Base-by-base conservation (phyloP, 169 alveolate species). In the Babesia caballi region DNA sequence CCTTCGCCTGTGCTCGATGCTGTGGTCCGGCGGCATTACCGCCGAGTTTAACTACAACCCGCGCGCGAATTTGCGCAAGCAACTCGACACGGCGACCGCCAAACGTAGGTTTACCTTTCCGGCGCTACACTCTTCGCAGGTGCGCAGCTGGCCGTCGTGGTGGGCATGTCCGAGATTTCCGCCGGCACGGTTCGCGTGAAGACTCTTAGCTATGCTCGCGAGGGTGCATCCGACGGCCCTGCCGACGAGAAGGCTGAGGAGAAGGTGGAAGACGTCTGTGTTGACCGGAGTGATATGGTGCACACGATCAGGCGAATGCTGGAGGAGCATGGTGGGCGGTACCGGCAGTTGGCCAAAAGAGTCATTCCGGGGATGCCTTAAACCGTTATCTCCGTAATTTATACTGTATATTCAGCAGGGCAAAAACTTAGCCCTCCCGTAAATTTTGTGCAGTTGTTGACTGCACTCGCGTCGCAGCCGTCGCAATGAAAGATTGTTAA, bases 41-140 rank as follows among this genome's bases (percentile, higher is more conserved):
- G 85, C 93, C 9, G 91, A 82, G 44, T 89, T 82, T 60, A 80
- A 50, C 27, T 83, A 89, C 66, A 74, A 66, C 33, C 47, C 83
- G 14, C 85, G 83, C 50, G 89, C 87, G 28, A 86, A 73, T 38
- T 40, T 89, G 40, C 78, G 83, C 54, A 91, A 92, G 77, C 96
- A 93, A 80, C 83, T 93, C 58, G 94, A 88, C 27, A 91, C 90
- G 40, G 95, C 96, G 25, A 82, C 93, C 25, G 95, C 82, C 38
- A 78, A 78, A 46, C 44, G 86, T 78, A 33, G 30, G 82, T 51
- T 53, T 21, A 19, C 38, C 30, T 8, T 0, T 6, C 35, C 0
- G 1, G 12, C 12, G 15, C 40, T 38, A 56, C 60, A 71, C 28
- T n/a, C 38, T 17, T 25, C 44, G 54, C 67, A 78, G 86, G 68